phyloP scores from a whole-genome alignment of 108 stramenopile genomes.

The Fistulifera pelliculosa region DNA sequence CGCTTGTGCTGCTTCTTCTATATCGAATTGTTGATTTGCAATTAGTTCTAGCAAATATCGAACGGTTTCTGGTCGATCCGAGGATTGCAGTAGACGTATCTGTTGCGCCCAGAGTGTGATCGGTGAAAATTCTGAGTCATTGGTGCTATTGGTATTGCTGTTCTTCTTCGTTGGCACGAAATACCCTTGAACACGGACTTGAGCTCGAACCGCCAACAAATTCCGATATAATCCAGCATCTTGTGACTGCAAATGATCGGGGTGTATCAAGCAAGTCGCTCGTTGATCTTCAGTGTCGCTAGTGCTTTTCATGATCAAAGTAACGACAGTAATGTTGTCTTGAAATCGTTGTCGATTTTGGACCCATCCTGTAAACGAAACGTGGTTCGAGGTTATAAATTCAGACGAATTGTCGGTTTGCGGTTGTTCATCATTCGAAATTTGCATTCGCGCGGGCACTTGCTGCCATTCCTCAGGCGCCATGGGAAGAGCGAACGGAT shows the following conservation, averaged over 20 bases:
- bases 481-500: not conserved
- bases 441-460: no score
- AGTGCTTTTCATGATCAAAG: slow-evolving; percentile 30
- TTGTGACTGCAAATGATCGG: slow-evolving; percentile 7
- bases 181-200: slow-evolving; percentile 34
- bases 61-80: slow-evolving; percentile 32
- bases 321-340: slow-evolving; percentile 19
- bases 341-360: slow-evolving; percentile 61
- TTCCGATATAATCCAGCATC: slow-evolving; percentile 31
- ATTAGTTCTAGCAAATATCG: slow-evolving; percentile 50
- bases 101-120: slow-evolving; percentile 35
- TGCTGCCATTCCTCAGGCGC: not conserved
- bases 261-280: slow-evolving; percentile 29
- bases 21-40: slow-evolving; percentile 11
- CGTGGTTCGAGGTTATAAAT: not conserved
- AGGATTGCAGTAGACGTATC: slow-evolving; percentile 35
- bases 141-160: no score
- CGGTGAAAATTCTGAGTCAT: no score
- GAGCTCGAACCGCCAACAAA: slow-evolving; percentile 29
- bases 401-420: no score
- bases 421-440: no score
- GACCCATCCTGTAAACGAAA: slow-evolving; percentile 34
- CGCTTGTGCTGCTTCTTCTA: slow-evolving; percentile 46
- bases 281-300: slow-evolving; percentile 13
- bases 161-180: no score